A percentile compares a stretch with the other conserved stretches of the same genome.
phyloP scores from a whole-genome alignment of 768 basidiomycete species.

The Russula virescens region DNA sequence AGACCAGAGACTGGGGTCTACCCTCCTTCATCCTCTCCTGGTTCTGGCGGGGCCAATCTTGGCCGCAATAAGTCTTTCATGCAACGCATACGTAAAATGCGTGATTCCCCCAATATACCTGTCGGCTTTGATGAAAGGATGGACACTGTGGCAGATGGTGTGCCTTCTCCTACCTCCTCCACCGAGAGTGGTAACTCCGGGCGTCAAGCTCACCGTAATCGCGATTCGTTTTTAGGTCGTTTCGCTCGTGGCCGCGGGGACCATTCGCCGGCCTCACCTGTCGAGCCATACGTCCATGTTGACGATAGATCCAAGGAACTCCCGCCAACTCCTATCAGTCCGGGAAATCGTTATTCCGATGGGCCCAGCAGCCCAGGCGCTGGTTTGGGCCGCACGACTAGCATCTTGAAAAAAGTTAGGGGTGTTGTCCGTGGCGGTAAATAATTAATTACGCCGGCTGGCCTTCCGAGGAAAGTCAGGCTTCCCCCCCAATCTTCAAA shows the following conservation, averaged over 20 bases:
- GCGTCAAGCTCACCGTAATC: slow-evolving; percentile 65
- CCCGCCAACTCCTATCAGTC: slow-evolving; percentile 38
- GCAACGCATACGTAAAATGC: slow-evolving; percentile 85
- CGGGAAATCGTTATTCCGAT: slow-evolving; percentile 13
- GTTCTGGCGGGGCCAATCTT: slow-evolving; percentile 40
- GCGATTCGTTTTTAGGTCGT: slow-evolving; percentile 76
- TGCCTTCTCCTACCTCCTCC: slow-evolving; percentile 41
- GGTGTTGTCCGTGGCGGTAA: slow-evolving; percentile 23
- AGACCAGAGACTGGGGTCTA: slow-evolving; percentile 30
- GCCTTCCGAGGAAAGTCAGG: not conserved
- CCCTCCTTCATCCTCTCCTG: slow-evolving; percentile 37
- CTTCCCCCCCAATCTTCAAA: not conserved
- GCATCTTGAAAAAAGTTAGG: slow-evolving; percentile 22
- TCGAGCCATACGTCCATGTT: slow-evolving; percentile 65
- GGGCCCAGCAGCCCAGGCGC: slow-evolving; percentile 1
- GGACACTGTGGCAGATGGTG: slow-evolving; percentile 35
- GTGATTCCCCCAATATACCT: slow-evolving; percentile 79
- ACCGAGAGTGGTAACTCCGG: slow-evolving; percentile 30
- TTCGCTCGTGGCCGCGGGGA: slow-evolving; percentile 45
- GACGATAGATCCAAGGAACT: slow-evolving; percentile 56
- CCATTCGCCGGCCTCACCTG: slow-evolving; percentile 28
- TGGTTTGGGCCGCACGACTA: slow-evolving; percentile 23
- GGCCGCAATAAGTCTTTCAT: slow-evolving; percentile 80
- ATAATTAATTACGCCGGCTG: slow-evolving; percentile 1
- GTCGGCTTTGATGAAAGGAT: slow-evolving; percentile 40